A percentile compares a stretch with the other conserved stretches of the same genome.
Conservation (phyloP, 805 yeast species). For the Wickerhamiella kurtzmanii region DNA sequence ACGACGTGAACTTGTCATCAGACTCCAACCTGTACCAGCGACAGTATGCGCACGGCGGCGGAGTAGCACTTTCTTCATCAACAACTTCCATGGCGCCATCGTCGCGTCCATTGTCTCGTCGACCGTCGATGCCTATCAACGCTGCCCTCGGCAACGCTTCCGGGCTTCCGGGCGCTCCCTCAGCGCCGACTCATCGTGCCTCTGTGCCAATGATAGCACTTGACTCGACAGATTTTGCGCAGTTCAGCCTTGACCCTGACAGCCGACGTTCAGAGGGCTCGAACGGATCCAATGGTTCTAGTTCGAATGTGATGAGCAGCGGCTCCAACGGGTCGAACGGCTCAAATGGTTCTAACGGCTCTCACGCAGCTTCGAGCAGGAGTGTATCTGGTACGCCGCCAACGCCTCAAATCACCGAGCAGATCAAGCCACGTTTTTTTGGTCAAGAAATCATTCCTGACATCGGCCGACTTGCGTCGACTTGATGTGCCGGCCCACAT, state of each 20-base stretch:
- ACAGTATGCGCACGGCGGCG: conserved; percentile 1
- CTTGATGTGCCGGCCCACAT: no score
- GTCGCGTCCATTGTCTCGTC: not conserved
- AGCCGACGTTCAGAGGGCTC: no score
- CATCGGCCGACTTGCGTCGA: not conserved
- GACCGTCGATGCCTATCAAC: not conserved
- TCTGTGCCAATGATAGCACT: not conserved
- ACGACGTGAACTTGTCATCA: conserved; percentile 12
- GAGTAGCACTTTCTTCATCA: not conserved
- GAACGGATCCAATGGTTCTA: not conserved
- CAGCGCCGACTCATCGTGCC: not conserved
- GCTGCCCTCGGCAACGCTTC: not conserved
- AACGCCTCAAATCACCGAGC: conserved; percentile 13
- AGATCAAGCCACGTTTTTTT: not conserved
- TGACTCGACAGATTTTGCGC: not conserved
- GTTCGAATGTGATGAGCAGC: not conserved
- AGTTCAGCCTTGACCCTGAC: not conserved
- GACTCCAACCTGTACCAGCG: conserved; percentile 7
- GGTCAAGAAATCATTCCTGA: not conserved
- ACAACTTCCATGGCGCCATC: not conserved
- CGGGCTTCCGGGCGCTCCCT: no score
- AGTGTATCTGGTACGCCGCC: conserved; percentile 12
- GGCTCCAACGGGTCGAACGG: not conserved
- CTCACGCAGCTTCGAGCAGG: not conserved
- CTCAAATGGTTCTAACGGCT: not conserved